A percentile compares a stretch with the other conserved stretches of the same genome.
Evolutionary conservation across 805 yeast species (phyloP).

Genomic region (Teunomyces aglyptinius): DNA sequence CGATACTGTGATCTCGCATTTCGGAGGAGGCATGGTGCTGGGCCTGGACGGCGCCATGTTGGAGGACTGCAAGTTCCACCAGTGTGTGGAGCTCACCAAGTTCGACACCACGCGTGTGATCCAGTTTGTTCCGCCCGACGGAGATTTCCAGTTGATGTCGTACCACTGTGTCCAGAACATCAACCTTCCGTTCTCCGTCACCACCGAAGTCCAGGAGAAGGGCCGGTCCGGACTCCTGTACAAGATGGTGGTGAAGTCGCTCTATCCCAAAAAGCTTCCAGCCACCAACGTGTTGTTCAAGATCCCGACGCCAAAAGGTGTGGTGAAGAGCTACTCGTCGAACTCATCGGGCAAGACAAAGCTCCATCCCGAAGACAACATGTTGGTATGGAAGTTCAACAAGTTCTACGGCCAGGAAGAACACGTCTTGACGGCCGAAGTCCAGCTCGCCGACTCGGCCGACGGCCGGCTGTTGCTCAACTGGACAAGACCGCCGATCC

Average conservation of each 20-base stretch:
- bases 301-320: conserved; percentile 63
- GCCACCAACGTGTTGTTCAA: conserved; percentile 64
- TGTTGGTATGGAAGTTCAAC: conserved; percentile 66
- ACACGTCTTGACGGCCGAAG: conserved; percentile 54
- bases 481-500: conserved; percentile 78
- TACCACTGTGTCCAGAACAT: conserved; percentile 52
- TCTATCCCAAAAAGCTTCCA: conserved; percentile 53
- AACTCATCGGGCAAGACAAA: conserved; percentile 65
- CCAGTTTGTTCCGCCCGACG: conserved; percentile 83
- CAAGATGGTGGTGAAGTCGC: conserved; percentile 59
- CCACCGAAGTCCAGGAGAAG: conserved; percentile 49
- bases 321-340: conserved; percentile 18
- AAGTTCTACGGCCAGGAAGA: conserved; percentile 69
- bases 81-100: conserved; percentile 72
- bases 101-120: conserved; percentile 66
- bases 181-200: conserved; percentile 67
- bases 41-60: conserved; percentile 50
- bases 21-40: conserved; percentile 8
- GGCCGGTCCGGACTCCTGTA: conserved; percentile 51
- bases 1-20: conserved; percentile 21
- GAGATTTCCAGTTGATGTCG: conserved; percentile 77
- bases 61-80: conserved; percentile 83
- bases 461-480: conserved; percentile 12
- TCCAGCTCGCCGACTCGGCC: conserved; percentile 32
- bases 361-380: conserved; percentile 62